phyloP scores from a whole-genome alignment of 2,329 filamentous ascomycete species.

The Xylariaceae sp. region DNA sequence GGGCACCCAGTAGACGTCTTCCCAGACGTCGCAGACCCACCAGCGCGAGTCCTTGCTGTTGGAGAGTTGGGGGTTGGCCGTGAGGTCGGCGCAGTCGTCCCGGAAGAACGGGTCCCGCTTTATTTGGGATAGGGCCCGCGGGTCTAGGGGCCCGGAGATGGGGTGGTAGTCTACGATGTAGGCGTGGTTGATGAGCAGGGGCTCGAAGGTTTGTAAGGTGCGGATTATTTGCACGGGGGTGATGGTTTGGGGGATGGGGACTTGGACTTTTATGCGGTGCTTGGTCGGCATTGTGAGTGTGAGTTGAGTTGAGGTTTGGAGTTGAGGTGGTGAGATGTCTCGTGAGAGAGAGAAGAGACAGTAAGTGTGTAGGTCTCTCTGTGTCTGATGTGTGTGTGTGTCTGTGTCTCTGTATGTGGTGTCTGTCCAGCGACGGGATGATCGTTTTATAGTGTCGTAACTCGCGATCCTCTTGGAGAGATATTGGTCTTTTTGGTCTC shows the following conservation, averaged over 20 bases:
- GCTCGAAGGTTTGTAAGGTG: slow-evolving; percentile 16
- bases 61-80: not conserved
- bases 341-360: not conserved
- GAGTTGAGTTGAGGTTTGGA: not conserved
- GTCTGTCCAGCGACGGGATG: not conserved
- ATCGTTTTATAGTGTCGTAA: not conserved
- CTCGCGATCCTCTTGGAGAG: not conserved
- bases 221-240: slow-evolving; percentile 6
- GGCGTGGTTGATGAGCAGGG: slow-evolving; percentile 12
- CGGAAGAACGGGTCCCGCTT: slow-evolving; percentile 13
- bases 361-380: not conserved
- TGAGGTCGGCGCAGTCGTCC: slow-evolving; percentile 1
- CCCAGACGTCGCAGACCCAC: slow-evolving; percentile 14
- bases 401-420: no score
- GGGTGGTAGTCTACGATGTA: slow-evolving; percentile 12
- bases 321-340: not conserved
- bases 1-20: slow-evolving; percentile 18
- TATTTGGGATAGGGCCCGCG: slow-evolving; percentile 7
- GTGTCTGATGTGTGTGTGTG: no score
- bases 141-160: not conserved
- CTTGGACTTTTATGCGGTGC: slow-evolving; percentile 6
- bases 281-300: slow-evolving; percentile 7
- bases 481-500: not conserved
- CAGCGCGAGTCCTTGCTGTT: not conserved
- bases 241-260: slow-evolving; percentile 7